Base-by-base conservation (phyloP, 768 basidiomycete species). In the Mrakia blollopis region DNA sequence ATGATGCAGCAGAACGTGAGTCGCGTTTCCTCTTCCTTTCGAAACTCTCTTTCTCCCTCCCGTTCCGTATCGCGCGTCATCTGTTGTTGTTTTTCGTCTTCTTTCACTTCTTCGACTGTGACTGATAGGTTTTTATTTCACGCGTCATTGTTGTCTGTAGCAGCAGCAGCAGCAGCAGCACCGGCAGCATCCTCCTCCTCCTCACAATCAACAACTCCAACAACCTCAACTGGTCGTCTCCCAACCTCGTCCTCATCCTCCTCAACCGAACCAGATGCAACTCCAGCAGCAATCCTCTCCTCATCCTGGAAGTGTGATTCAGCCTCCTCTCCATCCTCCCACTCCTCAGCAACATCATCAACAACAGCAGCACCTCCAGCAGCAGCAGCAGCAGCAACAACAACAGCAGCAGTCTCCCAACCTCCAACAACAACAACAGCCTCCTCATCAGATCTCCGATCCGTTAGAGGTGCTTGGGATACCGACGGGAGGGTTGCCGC, bases 221-320 rank as follows among this genome's bases (percentile, higher is more conserved):
- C 65, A 35, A 18, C 65, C 65, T 68, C 65, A 68, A 25, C 25
- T 68, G 39, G 65, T 39, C 35, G 65, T 68, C 39, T 68, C 65
- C 25, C 65, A 68, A n/a, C 65, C 65, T 68, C 65, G 65, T 39
- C 65, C 65, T 41, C 65, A 68, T 35, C 65, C 65, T n/a, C 65
- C 65, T 25, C 65, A 68, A 39, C 65, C 65, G 39, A 68, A 68
- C 37, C 65, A 68, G 37, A 68, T 68, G 65, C 65, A 68, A 23
- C 65, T 68, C n/a, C 65, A 68, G 35, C 65, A 68, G 37, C 65
- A 68, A 23, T 35, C 65, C 7, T 39, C 35, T 13, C 65, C 39
- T 39, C 65, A 35, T 41, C 65, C 65, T 68, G 37, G 37, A 16
- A 30, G 35, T 39, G 16, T 18, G 47, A 37, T 35, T 16, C 65